phyloP scores from a whole-genome alignment of 2,329 filamentous ascomycete species.

The Ceratocystis harringtonii region DNA sequence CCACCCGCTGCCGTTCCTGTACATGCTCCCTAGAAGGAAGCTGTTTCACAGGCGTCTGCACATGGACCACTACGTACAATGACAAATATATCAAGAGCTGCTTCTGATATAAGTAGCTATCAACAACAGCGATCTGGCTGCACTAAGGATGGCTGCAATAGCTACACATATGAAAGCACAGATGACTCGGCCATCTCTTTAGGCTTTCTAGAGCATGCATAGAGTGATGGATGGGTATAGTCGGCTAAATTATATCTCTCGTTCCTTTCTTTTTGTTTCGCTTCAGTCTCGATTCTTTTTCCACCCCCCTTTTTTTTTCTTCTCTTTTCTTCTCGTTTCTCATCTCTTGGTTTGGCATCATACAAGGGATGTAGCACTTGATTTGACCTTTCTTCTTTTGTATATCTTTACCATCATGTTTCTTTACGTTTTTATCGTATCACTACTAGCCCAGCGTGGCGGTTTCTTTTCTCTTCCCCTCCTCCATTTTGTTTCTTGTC shows the following conservation, averaged over 20 bases:
- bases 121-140: background rate
- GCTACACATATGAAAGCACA: background rate
- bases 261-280: background rate
- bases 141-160: background rate
- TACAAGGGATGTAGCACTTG: background rate
- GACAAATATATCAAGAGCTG: background rate
- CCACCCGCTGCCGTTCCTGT: conserved; percentile 13
- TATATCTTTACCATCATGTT: background rate
- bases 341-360: background rate
- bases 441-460: background rate
- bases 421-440: conserved; percentile 1
- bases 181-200: background rate
- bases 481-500: background rate
- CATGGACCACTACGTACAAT: background rate
- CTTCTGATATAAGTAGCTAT: background rate
- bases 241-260: background rate
- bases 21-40: conserved; percentile 16
- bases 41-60: background rate
- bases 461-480: background rate
- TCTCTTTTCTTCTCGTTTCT: background rate
- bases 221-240: background rate
- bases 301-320: background rate
- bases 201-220: background rate
- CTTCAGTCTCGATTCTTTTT: background rate
- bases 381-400: conserved; percentile 4